Conservation (phyloP, 2,329 filamentous ascomycete genomes). For the Neonectria ditissima region DNA sequence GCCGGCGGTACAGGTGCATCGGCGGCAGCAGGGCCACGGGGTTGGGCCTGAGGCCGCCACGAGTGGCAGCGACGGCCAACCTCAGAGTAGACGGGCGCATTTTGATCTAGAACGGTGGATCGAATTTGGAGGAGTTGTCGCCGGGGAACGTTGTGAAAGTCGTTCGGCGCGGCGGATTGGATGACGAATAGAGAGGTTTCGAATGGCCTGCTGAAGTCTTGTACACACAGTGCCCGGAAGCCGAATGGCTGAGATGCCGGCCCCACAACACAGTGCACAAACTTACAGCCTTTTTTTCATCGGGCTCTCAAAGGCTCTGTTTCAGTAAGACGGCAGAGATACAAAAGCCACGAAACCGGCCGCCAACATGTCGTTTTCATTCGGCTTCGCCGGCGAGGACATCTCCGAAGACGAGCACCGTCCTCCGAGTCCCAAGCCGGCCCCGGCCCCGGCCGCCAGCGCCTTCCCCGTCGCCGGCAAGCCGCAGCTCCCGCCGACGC, state of each 20-base stretch:
- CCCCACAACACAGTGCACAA: slow-evolving; percentile 46
- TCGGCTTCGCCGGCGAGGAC: slow-evolving; percentile 73
- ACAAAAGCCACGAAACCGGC: neutral
- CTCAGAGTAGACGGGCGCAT: slow-evolving; percentile 47
- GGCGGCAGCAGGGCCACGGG: slow-evolving; percentile 82
- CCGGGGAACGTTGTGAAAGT: neutral
- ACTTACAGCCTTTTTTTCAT: slow-evolving; percentile 38
- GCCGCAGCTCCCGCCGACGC: slow-evolving; percentile 66
- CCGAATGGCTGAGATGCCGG: slow-evolving; percentile 16
- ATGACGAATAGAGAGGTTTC: slow-evolving; percentile 24
- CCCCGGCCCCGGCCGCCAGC: slow-evolving; percentile 40
- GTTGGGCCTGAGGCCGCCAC: slow-evolving; percentile 51
- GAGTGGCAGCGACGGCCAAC: slow-evolving; percentile 54
- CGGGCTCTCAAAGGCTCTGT: neutral
- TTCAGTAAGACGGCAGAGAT: neutral
- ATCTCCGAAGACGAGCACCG: slow-evolving; percentile 61
- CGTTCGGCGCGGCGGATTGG: neutral
- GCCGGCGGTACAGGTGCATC: slow-evolving; percentile 87
- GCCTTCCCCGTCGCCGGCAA: slow-evolving; percentile 74
- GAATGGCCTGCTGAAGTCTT: slow-evolving; percentile 16
- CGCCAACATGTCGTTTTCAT: slow-evolving; percentile 64
- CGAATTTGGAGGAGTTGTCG: neutral
- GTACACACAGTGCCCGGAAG: slow-evolving; percentile 36
- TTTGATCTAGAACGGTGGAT: neutral
- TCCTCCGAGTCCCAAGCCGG: slow-evolving; percentile 29